Conservation (phyloP, 768 basidiomycete genomes). For the Tylopilus intermedius region DNA sequence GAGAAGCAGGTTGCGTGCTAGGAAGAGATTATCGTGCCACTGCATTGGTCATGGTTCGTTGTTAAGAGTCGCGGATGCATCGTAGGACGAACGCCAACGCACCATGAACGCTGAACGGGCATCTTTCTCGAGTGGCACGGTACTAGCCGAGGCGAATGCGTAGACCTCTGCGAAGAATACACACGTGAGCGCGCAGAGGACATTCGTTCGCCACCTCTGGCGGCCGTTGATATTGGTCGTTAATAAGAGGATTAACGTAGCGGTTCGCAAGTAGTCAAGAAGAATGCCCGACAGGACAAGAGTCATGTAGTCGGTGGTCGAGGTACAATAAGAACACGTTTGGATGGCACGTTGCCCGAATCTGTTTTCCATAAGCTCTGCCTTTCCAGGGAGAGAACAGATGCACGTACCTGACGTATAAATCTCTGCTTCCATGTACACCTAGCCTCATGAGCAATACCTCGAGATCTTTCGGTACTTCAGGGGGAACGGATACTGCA, state of each 20-base stretch:
- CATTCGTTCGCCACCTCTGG: constrained; percentile 41
- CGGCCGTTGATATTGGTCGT: constrained; percentile 39
- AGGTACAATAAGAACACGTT: constrained; percentile 62
- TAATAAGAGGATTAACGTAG: constrained; percentile 42
- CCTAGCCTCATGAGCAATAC: constrained; percentile 50
- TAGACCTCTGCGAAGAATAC: constrained; percentile 53
- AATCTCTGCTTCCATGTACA: constrained; percentile 50
- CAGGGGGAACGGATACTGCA: constrained; percentile 11
- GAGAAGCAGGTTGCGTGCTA: constrained; percentile 54
- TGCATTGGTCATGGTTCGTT: constrained; percentile 22
- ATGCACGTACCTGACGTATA: constrained; percentile 52
- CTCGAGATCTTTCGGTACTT: constrained; percentile 47
- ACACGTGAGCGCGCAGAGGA: constrained; percentile 45
- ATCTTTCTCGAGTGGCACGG: constrained; percentile 41
- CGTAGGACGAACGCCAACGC: constrained; percentile 8
- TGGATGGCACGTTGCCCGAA: constrained; percentile 65
- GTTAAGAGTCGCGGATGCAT: not conserved
- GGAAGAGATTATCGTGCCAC: constrained; percentile 64
- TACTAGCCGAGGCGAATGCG: constrained; percentile 42
- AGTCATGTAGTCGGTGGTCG: constrained; percentile 54
- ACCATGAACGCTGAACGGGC: constrained; percentile 39
- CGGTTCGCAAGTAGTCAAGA: constrained; percentile 56
- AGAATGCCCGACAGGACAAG: constrained; percentile 52
- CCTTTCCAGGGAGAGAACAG: not conserved
- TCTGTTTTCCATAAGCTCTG: constrained; percentile 31